These are phyloP conservation scores for Tremella mesenterica DNA, from an alignment of 768 basidiomycete species.

Conservation along the genomic window DNA sequence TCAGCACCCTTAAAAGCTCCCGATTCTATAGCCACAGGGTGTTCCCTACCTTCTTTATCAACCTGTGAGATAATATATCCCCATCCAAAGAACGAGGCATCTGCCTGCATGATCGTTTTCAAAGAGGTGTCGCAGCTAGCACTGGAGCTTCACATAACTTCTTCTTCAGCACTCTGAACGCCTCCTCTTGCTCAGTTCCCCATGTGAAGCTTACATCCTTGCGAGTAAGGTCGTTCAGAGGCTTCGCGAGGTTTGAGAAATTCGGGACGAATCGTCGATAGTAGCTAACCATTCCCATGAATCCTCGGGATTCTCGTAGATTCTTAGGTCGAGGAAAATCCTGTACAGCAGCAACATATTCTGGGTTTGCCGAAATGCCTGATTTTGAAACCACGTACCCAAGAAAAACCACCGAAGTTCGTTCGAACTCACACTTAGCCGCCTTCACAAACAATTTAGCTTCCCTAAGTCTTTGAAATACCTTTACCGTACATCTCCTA, in stretches of 20 bases:
- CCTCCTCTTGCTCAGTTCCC: background rate
- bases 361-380: conserved; percentile 1
- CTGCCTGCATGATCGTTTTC: conserved; percentile 16
- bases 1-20: conserved; percentile 36
- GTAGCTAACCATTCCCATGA: conserved; percentile 19
- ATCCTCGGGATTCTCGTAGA: conserved; percentile 13
- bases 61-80: conserved; percentile 39
- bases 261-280: conserved; percentile 23
- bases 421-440: conserved; percentile 7
- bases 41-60: background rate
- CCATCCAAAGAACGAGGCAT: conserved; percentile 38
- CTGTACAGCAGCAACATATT: background rate
- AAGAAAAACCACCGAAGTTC: background rate
- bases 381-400: background rate
- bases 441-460: conserved; percentile 3
- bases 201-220: conserved; percentile 6
- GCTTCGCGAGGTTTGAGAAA: conserved; percentile 14
- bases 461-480: conserved; percentile 4
- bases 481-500: no score
- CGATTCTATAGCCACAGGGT: conserved; percentile 18
- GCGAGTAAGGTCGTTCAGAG: conserved; percentile 3
- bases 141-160: background rate
- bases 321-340: conserved; percentile 24
- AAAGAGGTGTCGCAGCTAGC: conserved; percentile 4
- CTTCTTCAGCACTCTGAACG: background rate